Conservation (phyloP, 2,329 filamentous ascomycete species). For the Lasiodiplodia sp. region DNA sequence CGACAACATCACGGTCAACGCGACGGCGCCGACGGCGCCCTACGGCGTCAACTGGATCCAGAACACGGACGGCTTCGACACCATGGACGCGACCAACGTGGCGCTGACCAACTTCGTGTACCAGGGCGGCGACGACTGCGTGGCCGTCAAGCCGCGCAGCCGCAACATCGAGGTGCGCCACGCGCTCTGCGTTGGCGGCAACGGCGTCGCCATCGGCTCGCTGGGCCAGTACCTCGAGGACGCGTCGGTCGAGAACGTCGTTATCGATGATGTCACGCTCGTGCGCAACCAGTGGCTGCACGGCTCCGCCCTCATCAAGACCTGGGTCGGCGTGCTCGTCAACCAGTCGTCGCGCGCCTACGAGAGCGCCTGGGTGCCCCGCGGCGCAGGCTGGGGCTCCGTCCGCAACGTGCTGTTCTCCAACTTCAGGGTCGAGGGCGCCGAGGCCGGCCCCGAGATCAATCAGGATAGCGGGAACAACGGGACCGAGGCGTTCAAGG, state of each 20-base stretch:
- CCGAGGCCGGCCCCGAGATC: constrained; percentile 54
- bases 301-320: constrained; percentile 63
- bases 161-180: constrained; percentile 65
- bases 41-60: constrained; percentile 64
- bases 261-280: constrained; percentile 56
- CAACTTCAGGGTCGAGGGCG: constrained; percentile 60
- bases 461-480: constrained; percentile 60
- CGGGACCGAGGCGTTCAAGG: constrained; percentile 55
- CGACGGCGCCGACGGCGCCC: constrained; percentile 58
- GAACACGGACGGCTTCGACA: constrained; percentile 66
- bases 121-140: constrained; percentile 68
- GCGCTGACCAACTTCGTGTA: constrained; percentile 60
- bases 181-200: constrained; percentile 61
- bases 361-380: constrained; percentile 57
- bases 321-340: constrained; percentile 60
- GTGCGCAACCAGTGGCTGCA: constrained; percentile 56
- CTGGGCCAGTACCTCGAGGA: constrained; percentile 65
- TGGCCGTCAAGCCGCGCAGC: constrained; percentile 68
- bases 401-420: constrained; percentile 60
- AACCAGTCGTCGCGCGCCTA: constrained; percentile 51
- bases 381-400: constrained; percentile 63
- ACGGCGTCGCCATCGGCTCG: constrained; percentile 60
- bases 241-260: constrained; percentile 58
- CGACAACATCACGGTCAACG: constrained; percentile 60
- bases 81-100: constrained; percentile 62